These are phyloP conservation scores for Lumnitzera racemosa DNA, from an alignment of 345 rosid genomes.

Conservation along the genomic window DNA sequence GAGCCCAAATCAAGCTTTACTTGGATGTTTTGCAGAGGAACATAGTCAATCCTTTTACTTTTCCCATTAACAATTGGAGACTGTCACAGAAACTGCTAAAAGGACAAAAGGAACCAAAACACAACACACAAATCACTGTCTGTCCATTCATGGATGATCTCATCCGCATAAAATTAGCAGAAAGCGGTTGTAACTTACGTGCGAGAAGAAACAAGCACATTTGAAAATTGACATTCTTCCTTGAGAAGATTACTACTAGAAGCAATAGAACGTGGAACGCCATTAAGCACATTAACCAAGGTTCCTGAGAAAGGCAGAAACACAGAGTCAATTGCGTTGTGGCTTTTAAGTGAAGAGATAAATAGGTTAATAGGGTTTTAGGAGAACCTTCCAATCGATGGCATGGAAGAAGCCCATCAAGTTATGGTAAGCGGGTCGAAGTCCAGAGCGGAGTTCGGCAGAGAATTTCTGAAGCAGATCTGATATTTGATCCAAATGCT, in stretches of 20 bases:
- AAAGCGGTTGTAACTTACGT: constrained; percentile 34
- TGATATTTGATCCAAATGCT: constrained; percentile 69
- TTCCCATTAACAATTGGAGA: too few relatives aligned
- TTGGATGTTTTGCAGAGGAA: too few relatives aligned
- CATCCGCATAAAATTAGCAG: too few relatives aligned
- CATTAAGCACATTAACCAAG: constrained; percentile 66
- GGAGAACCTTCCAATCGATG: constrained; percentile 79
- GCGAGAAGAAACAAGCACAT: constrained; percentile 71
- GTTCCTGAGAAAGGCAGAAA: constrained; percentile 43
- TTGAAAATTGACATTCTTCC: constrained; percentile 73
- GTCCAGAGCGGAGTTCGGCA: constrained; percentile 65
- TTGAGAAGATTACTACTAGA: constrained; percentile 39
- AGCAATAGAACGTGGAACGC: constrained; percentile 56
- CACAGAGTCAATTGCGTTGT: background rate
- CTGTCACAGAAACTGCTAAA: too few relatives aligned
- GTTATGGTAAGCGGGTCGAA: constrained; percentile 71
- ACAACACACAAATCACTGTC: too few relatives aligned
- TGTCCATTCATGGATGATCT: too few relatives aligned
- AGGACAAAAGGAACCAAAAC: too few relatives aligned
- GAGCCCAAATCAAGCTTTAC: too few relatives aligned
- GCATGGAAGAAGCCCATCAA: constrained; percentile 86
- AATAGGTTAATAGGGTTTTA: background rate
- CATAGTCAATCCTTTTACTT: too few relatives aligned
- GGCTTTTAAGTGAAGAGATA: background rate
- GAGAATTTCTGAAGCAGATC: constrained; percentile 85